Conservation (phyloP, 768 basidiomycete genomes). For the Tephrocybe sp. region DNA sequence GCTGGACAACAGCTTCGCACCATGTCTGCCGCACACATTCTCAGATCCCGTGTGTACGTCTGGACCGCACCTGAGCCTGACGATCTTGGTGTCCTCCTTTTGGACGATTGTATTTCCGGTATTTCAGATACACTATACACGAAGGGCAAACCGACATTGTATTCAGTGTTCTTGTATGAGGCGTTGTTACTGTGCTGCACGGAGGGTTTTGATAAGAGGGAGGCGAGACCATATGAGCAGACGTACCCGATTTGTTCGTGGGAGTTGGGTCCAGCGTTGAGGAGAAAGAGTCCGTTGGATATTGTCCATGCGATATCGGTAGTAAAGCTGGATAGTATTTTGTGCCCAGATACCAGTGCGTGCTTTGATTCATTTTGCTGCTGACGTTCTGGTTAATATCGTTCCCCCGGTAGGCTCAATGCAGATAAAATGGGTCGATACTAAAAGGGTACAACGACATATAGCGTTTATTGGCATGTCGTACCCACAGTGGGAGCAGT, state of each 20-base stretch:
- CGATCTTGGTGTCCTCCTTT: slow-evolving; percentile 27
- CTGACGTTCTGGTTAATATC: background rate
- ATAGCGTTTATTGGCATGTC: slow-evolving; percentile 20
- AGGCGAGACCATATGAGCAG: slow-evolving; percentile 9
- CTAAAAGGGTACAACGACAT: slow-evolving; percentile 13
- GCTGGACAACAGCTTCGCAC: slow-evolving; percentile 34
- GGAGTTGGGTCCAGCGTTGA: slow-evolving; percentile 36
- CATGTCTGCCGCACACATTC: slow-evolving; percentile 23
- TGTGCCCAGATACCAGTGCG: slow-evolving; percentile 28
- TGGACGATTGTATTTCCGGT: slow-evolving; percentile 31
- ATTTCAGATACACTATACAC: slow-evolving; percentile 3
- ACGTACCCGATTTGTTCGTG: slow-evolving; percentile 33
- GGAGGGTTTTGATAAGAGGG: slow-evolving; percentile 18
- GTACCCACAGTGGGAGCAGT: slow-evolving; percentile 26
- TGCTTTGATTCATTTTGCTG: background rate
- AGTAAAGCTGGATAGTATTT: slow-evolving; percentile 20
- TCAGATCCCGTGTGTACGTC: slow-evolving; percentile 25
- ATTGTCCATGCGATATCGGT: slow-evolving; percentile 30
- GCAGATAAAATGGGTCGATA: slow-evolving; percentile 29
- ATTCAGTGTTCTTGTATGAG: slow-evolving; percentile 35
- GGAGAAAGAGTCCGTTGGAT: slow-evolving; percentile 23
- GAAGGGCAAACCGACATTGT: slow-evolving; percentile 14
- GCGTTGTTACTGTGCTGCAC: slow-evolving; percentile 30
- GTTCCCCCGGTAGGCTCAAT: slow-evolving; percentile 23
- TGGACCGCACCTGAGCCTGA: slow-evolving; percentile 25